These are phyloP conservation scores for Malassezia dermatis DNA, from an alignment of 1,284 basidiomycete genomes.

Conservation along the genomic window DNA sequence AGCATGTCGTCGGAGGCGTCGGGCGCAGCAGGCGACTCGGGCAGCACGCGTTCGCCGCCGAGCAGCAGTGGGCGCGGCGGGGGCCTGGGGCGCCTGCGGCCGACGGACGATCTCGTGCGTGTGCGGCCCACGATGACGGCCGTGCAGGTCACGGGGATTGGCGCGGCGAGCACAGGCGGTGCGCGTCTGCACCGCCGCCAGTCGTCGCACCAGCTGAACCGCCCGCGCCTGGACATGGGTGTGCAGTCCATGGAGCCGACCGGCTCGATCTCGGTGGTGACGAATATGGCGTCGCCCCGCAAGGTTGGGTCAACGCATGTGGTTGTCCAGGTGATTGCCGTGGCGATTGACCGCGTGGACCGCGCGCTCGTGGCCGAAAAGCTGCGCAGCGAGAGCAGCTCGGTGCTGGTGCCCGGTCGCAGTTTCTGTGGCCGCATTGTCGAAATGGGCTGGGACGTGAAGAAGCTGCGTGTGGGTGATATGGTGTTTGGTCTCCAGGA, in stretches of 20 bases:
- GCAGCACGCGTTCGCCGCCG: constrained; percentile 14
- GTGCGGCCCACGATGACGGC: constrained; percentile 41
- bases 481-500: constrained; percentile 50
- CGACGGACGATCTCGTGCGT: constrained; percentile 34
- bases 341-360: constrained; percentile 48
- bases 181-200: constrained; percentile 18
- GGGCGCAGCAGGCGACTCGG: constrained; percentile 10
- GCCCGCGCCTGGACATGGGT: neutral
- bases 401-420: constrained; percentile 49
- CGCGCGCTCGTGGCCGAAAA: constrained; percentile 44
- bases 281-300: constrained; percentile 46
- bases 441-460: constrained; percentile 48
- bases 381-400: constrained; percentile 35
- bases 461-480: constrained; percentile 48
- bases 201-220: neutral
- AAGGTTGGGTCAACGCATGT: constrained; percentile 47
- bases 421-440: constrained; percentile 49
- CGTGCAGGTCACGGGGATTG: constrained; percentile 31
- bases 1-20: constrained; percentile 17
- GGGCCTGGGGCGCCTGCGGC: constrained; percentile 6
- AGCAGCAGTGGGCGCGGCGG: neutral
- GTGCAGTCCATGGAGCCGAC: neutral
- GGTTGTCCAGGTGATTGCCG: constrained; percentile 49
- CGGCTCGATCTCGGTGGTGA: constrained; percentile 29
- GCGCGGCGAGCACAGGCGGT: constrained; percentile 15